Evolutionary conservation across 441 rosid species (phyloP).

Genomic region (Mallotus repandus): DNA sequence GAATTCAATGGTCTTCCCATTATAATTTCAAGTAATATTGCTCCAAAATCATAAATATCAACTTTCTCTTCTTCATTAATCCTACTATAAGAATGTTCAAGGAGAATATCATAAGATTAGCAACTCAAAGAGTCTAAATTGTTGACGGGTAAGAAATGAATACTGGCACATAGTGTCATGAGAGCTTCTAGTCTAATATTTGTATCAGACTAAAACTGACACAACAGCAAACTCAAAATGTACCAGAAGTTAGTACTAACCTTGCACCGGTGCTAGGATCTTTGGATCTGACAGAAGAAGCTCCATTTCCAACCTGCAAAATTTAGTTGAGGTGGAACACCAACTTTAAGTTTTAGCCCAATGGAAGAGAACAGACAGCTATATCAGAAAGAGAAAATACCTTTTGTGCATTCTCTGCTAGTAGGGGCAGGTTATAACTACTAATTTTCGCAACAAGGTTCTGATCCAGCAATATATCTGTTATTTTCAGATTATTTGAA

Average conservation of each 20-base stretch:
- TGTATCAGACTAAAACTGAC: background rate
- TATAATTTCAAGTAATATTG: conserved; percentile 81
- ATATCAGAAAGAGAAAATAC: conserved; percentile 30
- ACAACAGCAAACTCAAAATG: background rate
- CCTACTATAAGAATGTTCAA: conserved; percentile 33
- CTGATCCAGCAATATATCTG: conserved; percentile 80
- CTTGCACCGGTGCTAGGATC: conserved; percentile 39
- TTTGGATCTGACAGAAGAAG: conserved; percentile 42
- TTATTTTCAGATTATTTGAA: conserved; percentile 73
- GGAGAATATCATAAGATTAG: background rate
- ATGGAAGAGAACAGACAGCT: background rate
- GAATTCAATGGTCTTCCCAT: conserved; percentile 61
- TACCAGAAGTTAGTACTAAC: conserved; percentile 26
- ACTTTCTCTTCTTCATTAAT: conserved; percentile 43
- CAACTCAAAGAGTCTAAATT: background rate
- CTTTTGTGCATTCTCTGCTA: conserved; percentile 63
- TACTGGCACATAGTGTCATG: background rate
- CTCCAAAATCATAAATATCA: conserved; percentile 79
- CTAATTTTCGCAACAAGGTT: conserved; percentile 76
- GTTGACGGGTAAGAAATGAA: too few relatives aligned
- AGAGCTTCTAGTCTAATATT: background rate
- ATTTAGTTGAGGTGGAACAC: conserved; percentile 4
- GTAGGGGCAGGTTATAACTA: conserved; percentile 81
- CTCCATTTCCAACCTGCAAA: conserved; percentile 52
- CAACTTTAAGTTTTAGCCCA: background rate